Percentiles rank a stretch among this genome's conserved stretches.
Evolutionary conservation across 306 rosid species (phyloP).

Genomic region (Cyclanthera cordifolia): DNA sequence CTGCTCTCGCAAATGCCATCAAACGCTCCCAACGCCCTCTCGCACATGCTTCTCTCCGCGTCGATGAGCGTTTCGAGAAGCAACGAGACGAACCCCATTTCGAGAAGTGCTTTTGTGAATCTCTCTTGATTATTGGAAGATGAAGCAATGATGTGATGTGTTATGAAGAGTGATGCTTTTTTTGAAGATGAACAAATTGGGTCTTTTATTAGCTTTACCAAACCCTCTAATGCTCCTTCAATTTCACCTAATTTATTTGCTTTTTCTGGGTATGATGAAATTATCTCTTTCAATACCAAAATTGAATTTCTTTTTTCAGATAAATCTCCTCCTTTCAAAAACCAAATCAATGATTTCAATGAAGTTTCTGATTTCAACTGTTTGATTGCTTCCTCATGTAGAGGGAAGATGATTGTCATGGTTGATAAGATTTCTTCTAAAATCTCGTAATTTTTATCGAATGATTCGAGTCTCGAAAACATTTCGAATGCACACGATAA

Average conservation of each 20-base stretch:
- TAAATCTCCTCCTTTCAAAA: slow-evolving; percentile 27
- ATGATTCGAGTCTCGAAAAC: slow-evolving; percentile 12
- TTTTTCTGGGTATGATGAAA: slow-evolving; percentile 17
- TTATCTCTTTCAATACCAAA: slow-evolving; percentile 25
- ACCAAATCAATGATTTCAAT: slow-evolving; percentile 27
- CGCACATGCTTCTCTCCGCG: slow-evolving; percentile 27
- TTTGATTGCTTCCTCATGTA: slow-evolving; percentile 23
- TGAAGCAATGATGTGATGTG: slow-evolving; percentile 18
- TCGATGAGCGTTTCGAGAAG: slow-evolving; percentile 24
- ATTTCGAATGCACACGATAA: slow-evolving; percentile 21
- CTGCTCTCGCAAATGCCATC: slow-evolving; percentile 21
- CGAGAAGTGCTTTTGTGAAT: slow-evolving; percentile 9
- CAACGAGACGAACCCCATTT: slow-evolving; percentile 23
- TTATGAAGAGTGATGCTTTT: slow-evolving; percentile 27
- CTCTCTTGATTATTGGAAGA: neutral
- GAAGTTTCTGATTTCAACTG: slow-evolving; percentile 22
- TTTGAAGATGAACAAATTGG: slow-evolving; percentile 29
- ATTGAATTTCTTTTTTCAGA: slow-evolving; percentile 21
- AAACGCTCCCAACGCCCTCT: slow-evolving; percentile 30
- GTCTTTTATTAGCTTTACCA: slow-evolving; percentile 28
- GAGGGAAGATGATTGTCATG: slow-evolving; percentile 23
- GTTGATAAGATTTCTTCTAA: slow-evolving; percentile 30
- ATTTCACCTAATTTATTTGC: slow-evolving; percentile 8
- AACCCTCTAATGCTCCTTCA: slow-evolving; percentile 25
- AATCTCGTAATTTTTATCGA: slow-evolving; percentile 13